Conservation (phyloP, 2,329 filamentous ascomycete species). For the Penicillium brevicompactum region DNA sequence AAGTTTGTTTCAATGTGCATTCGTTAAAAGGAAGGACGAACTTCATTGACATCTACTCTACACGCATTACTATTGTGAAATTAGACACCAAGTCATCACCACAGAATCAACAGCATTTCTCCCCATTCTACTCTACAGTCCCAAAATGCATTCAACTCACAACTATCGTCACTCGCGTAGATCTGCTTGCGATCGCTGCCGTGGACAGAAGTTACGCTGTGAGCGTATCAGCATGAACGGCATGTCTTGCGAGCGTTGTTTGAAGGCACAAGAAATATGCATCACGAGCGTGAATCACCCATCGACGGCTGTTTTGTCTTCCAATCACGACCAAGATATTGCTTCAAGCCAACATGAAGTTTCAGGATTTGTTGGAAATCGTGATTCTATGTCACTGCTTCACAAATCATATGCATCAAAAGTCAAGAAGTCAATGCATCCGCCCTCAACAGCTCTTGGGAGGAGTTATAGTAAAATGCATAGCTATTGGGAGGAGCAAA, state of each 20-base stretch:
- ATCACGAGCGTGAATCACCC: constrained; percentile 23
- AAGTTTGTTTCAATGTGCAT: constrained; percentile 1
- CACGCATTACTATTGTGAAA: background rate
- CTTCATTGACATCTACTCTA: background rate
- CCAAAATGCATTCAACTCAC: constrained; percentile 17
- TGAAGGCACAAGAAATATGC: constrained; percentile 27
- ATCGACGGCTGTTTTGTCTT: constrained; percentile 1
- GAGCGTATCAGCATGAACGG: constrained; percentile 24
- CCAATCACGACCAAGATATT: background rate
- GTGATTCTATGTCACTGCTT: constrained; percentile 12
- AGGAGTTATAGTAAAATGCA: background rate
- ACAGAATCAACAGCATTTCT: background rate
- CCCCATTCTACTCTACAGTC: too few relatives aligned
- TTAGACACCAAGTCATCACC: background rate
- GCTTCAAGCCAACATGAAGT: constrained; percentile 2
- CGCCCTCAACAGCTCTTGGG: background rate
- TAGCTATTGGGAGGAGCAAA: constrained; percentile 4
- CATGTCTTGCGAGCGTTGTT: constrained; percentile 26
- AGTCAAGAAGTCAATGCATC: constrained; percentile 9
- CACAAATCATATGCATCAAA: constrained; percentile 12
- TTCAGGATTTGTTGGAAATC: background rate
- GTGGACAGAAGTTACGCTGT: constrained; percentile 27
- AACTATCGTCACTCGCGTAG: constrained; percentile 27
- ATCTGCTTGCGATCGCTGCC: constrained; percentile 27
- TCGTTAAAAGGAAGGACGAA: background rate